Evolutionary conservation across 1,284 basidiomycete genomes (phyloP).

Genomic region (Austropuccinia psidii): DNA sequence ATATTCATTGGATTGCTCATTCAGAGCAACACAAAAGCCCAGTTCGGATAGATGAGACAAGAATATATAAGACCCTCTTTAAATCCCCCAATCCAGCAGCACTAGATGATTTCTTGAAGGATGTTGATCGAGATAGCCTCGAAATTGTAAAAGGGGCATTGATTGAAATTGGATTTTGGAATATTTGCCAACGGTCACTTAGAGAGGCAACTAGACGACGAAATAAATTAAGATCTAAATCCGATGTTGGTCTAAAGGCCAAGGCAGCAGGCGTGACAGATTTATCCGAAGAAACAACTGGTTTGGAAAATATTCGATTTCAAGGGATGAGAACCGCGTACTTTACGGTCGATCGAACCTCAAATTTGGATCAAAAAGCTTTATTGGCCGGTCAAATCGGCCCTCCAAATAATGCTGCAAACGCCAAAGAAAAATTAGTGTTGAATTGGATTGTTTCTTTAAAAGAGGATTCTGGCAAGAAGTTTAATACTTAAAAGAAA

Average conservation of each 20-base stretch:
- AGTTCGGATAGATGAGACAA: conserved; percentile 75
- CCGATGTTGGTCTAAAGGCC: background rate
- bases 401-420: conserved; percentile 40
- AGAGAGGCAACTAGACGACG: conserved; percentile 62
- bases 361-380: conserved; percentile 59
- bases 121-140: conserved; percentile 71
- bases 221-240: conserved; percentile 42
- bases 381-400: conserved; percentile 53
- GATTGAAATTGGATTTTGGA: conserved; percentile 83
- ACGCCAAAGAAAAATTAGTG: conserved; percentile 60
- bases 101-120: conserved; percentile 61
- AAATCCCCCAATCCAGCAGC: conserved; percentile 82
- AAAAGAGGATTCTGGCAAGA: conserved; percentile 96
- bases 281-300: conserved; percentile 71
- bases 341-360: conserved; percentile 84
- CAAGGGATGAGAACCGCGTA: conserved; percentile 94
- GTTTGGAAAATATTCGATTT: conserved; percentile 89
- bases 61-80: conserved; percentile 89
- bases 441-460: conserved; percentile 89
- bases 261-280: conserved; percentile 12
- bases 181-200: conserved; percentile 65
- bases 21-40: conserved; percentile 70
- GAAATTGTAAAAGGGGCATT: conserved; percentile 71
- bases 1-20: conserved; percentile 95
- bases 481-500: no score